Base-by-base conservation (phyloP, 1,139 yeast genomes). In the Zygosaccharomyces pseudobailii region DNA sequence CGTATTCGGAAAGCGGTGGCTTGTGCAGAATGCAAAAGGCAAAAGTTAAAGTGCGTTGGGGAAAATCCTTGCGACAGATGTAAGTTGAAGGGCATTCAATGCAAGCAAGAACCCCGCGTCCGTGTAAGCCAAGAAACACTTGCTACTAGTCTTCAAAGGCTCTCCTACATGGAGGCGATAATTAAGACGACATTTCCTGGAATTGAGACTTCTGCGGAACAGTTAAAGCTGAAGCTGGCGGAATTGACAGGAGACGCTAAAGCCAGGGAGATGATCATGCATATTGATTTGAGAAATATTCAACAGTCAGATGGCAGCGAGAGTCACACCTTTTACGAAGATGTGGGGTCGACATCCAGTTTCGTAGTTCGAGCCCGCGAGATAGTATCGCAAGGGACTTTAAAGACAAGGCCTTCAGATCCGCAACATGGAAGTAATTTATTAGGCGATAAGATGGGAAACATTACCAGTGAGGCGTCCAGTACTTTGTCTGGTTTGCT, bases 1-100 rank as follows among this genome's bases (percentile, higher is more conserved):
- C 47, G 47, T 34, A 35, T 45, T 22, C 41, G 47, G 17, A 45
- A 40, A 41, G 47, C 47, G 24, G 45, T 45, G 13, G 47, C 47
- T 33, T 45, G 47, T 31, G 27, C 34, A 10, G 45, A 41, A 41
- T 41, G 47, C 27, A 24, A 45, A 23, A 45, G 41, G 40, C 47
- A 45, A 19, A 45, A 45, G 36, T 45, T 42, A 19, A 45, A 45
- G 41, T 45, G 45, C 23, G 10, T 45, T 10, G 47, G 47, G 23
- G 42, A 22, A 25, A 27, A 40, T 25, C 47, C 47, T 10, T 45
- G 47, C 35, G 45, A 45, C 20, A 31, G 45, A 23, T 45, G 47
- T 25, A 23, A 24, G 13, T 13, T 41, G 20, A 45, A 45, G 38
- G 25, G 25, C 5, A 34, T 34, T 6, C 31, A 40, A 24, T 45